Conservation (phyloP, 78 protist species). For the Protostelium mycophagum region DNA sequence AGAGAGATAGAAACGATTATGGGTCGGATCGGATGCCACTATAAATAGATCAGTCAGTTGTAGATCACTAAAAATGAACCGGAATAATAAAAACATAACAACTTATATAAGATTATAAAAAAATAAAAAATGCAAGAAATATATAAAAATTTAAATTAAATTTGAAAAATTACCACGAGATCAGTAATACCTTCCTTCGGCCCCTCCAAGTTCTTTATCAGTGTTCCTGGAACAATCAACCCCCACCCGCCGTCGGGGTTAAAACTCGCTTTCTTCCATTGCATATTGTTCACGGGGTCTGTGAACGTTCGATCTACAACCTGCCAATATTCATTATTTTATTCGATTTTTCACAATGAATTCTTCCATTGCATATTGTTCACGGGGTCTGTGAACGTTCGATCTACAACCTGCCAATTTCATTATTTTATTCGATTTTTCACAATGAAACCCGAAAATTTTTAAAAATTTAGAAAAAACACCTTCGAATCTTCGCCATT, state of each 20-base stretch:
- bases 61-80: too few species aligned
- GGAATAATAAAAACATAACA: background rate
- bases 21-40: conserved; percentile 70
- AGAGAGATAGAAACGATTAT: conserved; percentile 12
- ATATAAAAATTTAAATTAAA: background rate
- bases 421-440: too few species aligned
- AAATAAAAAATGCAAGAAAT: background rate
- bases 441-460: too few species aligned
- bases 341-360: too few species aligned
- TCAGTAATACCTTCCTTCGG: conserved; percentile 69
- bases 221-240: conserved; percentile 29
- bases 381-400: background rate
- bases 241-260: conserved; percentile 29
- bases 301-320: background rate
- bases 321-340: too few species aligned
- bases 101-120: background rate
- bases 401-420: conserved; percentile 21
- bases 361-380: background rate
- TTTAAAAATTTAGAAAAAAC: too few species aligned
- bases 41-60: background rate
- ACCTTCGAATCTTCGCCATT: background rate
- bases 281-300: conserved; percentile 52
- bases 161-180: background rate
- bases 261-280: conserved; percentile 62
- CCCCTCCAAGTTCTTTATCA: conserved; percentile 65